phyloP scores from a whole-genome alignment of 129 eudicot genomes.

The Tagetes erecta region DNA sequence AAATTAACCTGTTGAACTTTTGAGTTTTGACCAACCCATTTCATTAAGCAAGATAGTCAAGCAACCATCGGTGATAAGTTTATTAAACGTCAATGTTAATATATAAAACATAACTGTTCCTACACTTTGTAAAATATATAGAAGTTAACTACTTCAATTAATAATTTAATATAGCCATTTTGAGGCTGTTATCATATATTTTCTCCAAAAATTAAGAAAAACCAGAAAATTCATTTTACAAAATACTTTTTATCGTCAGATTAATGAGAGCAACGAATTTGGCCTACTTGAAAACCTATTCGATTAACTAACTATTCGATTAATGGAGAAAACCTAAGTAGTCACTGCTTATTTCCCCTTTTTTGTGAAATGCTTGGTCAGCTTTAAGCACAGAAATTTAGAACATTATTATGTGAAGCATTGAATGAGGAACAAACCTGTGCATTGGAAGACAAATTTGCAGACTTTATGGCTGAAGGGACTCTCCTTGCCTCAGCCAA shows the following conservation, averaged over 20 bases:
- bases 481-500: constrained; percentile 70
- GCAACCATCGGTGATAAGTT: background rate
- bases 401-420: background rate
- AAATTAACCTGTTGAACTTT: background rate
- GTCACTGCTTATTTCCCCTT: background rate
- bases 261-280: background rate
- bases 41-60: background rate
- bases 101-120: too few species aligned
- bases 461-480: constrained; percentile 63
- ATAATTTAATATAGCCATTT: background rate
- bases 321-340: constrained; percentile 4
- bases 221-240: too few species aligned
- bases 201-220: background rate
- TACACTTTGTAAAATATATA: background rate
- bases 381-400: background rate
- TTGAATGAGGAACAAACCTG: constrained; percentile 43
- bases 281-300: background rate
- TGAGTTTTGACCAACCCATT: background rate
- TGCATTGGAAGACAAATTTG: constrained; percentile 54
- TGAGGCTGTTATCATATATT: background rate
- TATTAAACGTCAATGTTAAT: background rate
- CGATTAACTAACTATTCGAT: background rate
- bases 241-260: too few species aligned
- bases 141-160: background rate
- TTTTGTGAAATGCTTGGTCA: background rate